Conservation (phyloP, 106 monocot genomes). For the Chionographis japonica region DNA sequence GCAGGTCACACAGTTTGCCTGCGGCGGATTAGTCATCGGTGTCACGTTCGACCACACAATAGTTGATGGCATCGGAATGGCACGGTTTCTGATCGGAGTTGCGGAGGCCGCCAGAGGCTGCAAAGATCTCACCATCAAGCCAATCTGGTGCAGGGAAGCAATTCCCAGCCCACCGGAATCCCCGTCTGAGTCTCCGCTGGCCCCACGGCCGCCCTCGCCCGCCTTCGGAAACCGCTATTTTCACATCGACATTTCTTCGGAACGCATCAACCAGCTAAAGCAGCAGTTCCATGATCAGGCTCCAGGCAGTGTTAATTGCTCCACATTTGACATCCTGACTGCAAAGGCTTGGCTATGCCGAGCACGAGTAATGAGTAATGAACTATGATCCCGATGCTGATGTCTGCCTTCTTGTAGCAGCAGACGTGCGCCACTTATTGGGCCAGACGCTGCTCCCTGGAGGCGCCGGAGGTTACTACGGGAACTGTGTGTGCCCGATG, state of each 20-base stretch:
- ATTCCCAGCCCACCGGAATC: slow-evolving; percentile 19
- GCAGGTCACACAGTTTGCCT: slow-evolving; percentile 34
- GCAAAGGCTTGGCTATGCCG: slow-evolving; percentile 25
- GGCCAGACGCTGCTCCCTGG: neutral
- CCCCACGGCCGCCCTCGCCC: neutral
- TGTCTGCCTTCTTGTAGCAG: neutral
- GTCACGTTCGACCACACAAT: slow-evolving; percentile 26
- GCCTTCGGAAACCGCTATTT: neutral
- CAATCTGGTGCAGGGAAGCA: slow-evolving; percentile 28
- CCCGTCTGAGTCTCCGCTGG: neutral
- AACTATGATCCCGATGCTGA: slow-evolving; percentile 3
- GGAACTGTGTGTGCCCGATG: neutral
- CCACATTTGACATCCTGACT: slow-evolving; percentile 22
- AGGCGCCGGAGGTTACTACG: neutral
- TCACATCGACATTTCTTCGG: slow-evolving; percentile 12
- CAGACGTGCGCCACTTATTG: neutral
- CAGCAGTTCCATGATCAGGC: slow-evolving; percentile 8
- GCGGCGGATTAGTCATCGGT: slow-evolving; percentile 28
- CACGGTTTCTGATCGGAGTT: slow-evolving; percentile 28
- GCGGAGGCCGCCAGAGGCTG: slow-evolving; percentile 22
- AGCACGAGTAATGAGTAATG: slow-evolving; percentile 14
- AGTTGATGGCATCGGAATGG: slow-evolving; percentile 22
- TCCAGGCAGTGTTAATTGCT: slow-evolving; percentile 5
- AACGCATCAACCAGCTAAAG: slow-evolving; percentile 23
- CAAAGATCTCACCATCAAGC: neutral